phyloP scores from a whole-genome alignment of 352 stramenopile genomes.

The Pythium brachiatum region DNA sequence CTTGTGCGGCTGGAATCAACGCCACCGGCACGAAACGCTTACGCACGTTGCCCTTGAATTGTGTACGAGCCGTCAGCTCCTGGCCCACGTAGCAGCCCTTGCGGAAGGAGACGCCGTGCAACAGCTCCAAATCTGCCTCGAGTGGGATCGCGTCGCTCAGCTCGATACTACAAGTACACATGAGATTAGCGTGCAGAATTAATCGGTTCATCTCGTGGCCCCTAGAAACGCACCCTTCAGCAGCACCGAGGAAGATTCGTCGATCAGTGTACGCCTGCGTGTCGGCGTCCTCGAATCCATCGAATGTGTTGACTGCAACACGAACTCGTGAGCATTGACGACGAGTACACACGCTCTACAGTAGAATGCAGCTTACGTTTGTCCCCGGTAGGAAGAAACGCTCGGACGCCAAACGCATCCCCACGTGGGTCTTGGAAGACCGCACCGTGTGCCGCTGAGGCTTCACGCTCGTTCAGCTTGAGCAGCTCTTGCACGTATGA shows the following conservation, averaged over 20 bases:
- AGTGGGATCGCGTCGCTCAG: slow-evolving; percentile 86
- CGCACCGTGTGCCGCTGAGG: slow-evolving; percentile 28
- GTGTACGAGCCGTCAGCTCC: slow-evolving; percentile 92
- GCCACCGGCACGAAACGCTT: slow-evolving; percentile 78
- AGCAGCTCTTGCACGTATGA: slow-evolving; percentile 29
- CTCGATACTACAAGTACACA: slow-evolving; percentile 30
- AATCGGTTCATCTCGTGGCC: no score
- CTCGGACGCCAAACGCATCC: slow-evolving; percentile 59
- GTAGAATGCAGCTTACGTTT: slow-evolving; percentile 26
- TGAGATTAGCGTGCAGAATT: no score
- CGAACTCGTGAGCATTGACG: background rate
- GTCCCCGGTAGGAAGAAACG: slow-evolving; percentile 39
- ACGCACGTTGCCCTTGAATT: slow-evolving; percentile 90
- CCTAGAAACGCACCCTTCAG: slow-evolving; percentile 63
- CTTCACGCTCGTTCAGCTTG: slow-evolving; percentile 36
- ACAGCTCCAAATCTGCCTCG: slow-evolving; percentile 91
- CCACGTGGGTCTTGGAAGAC: slow-evolving; percentile 65
- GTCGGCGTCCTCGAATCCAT: slow-evolving; percentile 45
- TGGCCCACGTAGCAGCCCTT: slow-evolving; percentile 96
- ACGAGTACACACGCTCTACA: background rate
- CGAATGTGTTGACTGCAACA: slow-evolving; percentile 45
- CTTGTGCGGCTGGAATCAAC: slow-evolving; percentile 49
- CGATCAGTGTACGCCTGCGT: slow-evolving; percentile 52
- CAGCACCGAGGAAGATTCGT: slow-evolving; percentile 61
- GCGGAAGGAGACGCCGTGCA: slow-evolving; percentile 88